Evolutionary conservation across 495 filamentous ascomycete species (phyloP), one percentile per base, ranked within the genome.

Genomic region (Xanthoparmelia taractica): DNA sequence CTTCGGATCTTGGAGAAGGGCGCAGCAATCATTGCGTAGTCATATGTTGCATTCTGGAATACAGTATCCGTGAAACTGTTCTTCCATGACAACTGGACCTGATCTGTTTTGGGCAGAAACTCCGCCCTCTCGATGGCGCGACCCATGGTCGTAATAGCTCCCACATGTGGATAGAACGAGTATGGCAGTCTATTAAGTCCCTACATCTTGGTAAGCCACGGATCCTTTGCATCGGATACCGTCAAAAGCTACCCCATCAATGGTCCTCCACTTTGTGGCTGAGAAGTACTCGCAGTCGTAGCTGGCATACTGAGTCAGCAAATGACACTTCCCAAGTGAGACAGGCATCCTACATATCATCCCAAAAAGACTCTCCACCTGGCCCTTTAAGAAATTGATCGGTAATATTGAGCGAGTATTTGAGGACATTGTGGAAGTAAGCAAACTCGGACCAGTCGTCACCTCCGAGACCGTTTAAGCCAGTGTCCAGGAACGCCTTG

Each of bases 1-100:
- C 76, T 74, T 54, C 79, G 74, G 60, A 84, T 77, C 23, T 80
- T 79, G 66, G 79, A 76, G 71, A 88, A 88, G 15, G 87, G 87
- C 0, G 78, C 77, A 17, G 85, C 75, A 52, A 88, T 76, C 11
- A 90, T 75, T 31, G 84, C 83, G 71, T 87, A 89, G 70, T 90
- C 85, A 67, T 81, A 87, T 13, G 78, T 75, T 20, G 78, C 72
- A 27, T 77, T 79, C 64, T 80, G 68, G 48, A 80, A 80, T 11
- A n/a, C 45, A 25, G 25, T 10, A n/a, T 48, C 45, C 1, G 45
- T 48, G 23, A 48, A 48, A 11, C 10, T 48, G n/a, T 48, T 25
- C 45, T 48, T 48, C 45, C 45, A 48, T 48, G 45, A 48, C n/a
- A 25, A 13, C 10, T 13, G n/a, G n/a, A 48, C 45, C 23, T 48